Percentiles rank a stretch among this genome's conserved stretches.
Evolutionary conservation across 495 filamentous ascomycete genomes (phyloP).

Genomic region (Penicillium salamii): DNA sequence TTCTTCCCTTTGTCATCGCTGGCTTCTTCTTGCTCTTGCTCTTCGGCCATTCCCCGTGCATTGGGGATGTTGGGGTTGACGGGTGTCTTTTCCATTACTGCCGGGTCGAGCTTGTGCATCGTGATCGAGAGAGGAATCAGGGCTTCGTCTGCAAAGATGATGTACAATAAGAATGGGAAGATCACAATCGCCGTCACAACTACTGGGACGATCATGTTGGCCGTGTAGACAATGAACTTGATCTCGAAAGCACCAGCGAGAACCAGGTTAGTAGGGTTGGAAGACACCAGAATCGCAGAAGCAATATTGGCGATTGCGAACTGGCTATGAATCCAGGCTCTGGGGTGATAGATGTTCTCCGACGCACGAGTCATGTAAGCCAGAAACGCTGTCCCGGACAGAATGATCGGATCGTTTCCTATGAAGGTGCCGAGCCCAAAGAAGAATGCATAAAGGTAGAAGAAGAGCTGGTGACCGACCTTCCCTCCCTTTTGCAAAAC

Average conservation of each 20-base stretch:
- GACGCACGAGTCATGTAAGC: conserved; percentile 70
- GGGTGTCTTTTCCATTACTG: conserved; percentile 48
- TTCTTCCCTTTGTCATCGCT: conserved; percentile 37
- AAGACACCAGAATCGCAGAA: conserved; percentile 67
- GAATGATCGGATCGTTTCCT: conserved; percentile 67
- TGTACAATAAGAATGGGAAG: conserved; percentile 62
- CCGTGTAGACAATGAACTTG: conserved; percentile 64
- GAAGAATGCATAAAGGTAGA: conserved; percentile 68
- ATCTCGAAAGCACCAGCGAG: conserved; percentile 65
- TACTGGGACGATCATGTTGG: conserved; percentile 67
- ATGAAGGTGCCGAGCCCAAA: conserved; percentile 62
- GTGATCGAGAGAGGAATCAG: conserved; percentile 62
- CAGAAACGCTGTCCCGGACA: conserved; percentile 66
- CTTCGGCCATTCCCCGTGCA: conserved; percentile 52
- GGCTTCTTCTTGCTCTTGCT: conserved; percentile 48
- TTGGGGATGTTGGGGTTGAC: conserved; percentile 67
- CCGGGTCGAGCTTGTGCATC: conserved; percentile 60
- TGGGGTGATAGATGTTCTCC: conserved; percentile 62
- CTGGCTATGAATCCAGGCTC: conserved; percentile 68
- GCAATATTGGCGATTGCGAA: conserved; percentile 66
- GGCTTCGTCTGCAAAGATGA: conserved; percentile 57
- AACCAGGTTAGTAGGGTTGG: conserved; percentile 71
- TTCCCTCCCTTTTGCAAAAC: conserved; percentile 63
- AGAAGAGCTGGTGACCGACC: conserved; percentile 58
- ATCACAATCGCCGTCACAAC: conserved; percentile 59